A percentile compares a stretch with the other conserved stretches of the same genome.
These are phyloP conservation scores for Datura wrightii DNA, from an alignment of 257 asterid species.

Conservation along the genomic window DNA sequence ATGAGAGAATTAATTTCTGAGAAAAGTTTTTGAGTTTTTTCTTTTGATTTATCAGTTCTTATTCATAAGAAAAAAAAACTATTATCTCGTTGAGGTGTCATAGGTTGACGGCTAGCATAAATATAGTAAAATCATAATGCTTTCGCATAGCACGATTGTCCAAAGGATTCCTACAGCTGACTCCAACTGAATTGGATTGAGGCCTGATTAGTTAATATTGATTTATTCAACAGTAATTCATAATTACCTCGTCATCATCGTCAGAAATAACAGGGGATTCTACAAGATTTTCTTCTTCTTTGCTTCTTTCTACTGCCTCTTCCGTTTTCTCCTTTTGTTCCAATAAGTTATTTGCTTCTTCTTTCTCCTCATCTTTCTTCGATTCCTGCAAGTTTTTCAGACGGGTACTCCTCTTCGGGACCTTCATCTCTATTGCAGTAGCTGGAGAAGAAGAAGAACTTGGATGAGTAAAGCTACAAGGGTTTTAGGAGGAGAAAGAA, in stretches of 20 bases:
- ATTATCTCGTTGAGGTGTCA: neutral
- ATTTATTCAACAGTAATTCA: neutral
- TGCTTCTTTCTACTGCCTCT: neutral
- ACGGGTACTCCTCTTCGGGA: conserved; percentile 20
- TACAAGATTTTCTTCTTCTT: conserved; percentile 11
- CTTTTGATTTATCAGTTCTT: neutral
- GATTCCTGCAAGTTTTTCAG: neutral
- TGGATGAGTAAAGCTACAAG: neutral
- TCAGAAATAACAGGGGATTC: conserved; percentile 40
- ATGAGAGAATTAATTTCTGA: neutral
- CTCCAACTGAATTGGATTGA: too few relatives aligned
- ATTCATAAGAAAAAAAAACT: too few relatives aligned
- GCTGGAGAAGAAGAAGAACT: neutral
- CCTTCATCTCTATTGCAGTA: neutral
- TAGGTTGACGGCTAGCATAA: too few relatives aligned
- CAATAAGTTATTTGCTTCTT: neutral
- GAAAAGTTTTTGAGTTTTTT: neutral
- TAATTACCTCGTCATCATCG: conserved; percentile 31
- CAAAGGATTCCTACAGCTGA: neutral
- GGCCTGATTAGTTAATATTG: neutral
- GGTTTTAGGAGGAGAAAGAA: neutral
- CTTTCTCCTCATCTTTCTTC: neutral
- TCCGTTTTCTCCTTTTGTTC: conserved; percentile 16
- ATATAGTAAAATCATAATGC: too few relatives aligned
- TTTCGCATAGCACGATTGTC: too few relatives aligned